phyloP scores from a whole-genome alignment of 2,329 filamentous ascomycete genomes.

The Fusarium pseudograminearum region DNA sequence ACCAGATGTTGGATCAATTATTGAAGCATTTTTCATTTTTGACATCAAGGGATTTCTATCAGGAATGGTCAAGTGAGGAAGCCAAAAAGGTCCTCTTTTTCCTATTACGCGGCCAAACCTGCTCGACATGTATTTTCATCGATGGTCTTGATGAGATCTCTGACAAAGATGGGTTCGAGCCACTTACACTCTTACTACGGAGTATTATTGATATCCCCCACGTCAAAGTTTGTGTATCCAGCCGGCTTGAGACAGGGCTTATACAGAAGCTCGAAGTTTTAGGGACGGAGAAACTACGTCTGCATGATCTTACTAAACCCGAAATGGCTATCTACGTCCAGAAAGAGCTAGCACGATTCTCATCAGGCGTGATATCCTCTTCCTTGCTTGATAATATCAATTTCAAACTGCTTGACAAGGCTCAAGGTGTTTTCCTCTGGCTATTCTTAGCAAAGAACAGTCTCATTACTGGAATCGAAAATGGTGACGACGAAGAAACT shows the following conservation, averaged over 20 bases:
- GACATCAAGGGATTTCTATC: neutral
- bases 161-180: accelerated
- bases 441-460: neutral
- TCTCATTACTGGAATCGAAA: accelerated
- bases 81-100: accelerated
- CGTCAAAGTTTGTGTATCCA: neutral
- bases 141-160: slow-evolving; percentile 6
- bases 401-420: accelerated
- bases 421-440: slow-evolving; percentile 2
- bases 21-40: accelerated
- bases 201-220: accelerated
- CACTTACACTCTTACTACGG: accelerated
- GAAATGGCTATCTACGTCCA: neutral
- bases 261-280: accelerated
- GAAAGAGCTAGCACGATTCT: accelerated
- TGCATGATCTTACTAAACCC: accelerated
- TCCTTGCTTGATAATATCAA: accelerated
- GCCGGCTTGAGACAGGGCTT: neutral
- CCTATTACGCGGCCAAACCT: accelerated
- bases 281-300: accelerated
- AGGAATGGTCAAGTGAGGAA: neutral
- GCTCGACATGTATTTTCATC: neutral
- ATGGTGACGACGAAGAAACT: accelerated
- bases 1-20: accelerated
- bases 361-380: accelerated